Conservation (phyloP, 768 basidiomycete species). For the Calocybe indica region DNA sequence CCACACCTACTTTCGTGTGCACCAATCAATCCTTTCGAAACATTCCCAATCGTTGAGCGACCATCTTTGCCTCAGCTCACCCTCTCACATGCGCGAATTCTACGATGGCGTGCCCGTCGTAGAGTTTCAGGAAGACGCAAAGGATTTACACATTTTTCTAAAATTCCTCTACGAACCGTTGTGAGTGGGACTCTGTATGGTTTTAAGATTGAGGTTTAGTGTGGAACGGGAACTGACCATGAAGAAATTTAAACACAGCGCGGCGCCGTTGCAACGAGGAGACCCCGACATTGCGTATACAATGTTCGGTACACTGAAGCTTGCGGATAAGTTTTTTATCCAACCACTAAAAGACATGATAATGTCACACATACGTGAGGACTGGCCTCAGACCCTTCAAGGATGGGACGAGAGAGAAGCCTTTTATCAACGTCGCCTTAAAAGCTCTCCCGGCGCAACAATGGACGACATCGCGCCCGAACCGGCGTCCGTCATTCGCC, state of each 20-base stretch:
- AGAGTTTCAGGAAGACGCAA: constrained; percentile 19
- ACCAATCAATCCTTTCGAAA: constrained; percentile 21
- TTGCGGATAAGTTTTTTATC: constrained; percentile 19
- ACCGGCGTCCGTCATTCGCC: constrained; percentile 16
- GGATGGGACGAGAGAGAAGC: constrained; percentile 19
- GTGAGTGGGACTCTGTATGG: constrained; percentile 7
- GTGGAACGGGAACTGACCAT: no score
- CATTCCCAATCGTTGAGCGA: constrained; percentile 20
- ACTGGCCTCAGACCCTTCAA: constrained; percentile 17
- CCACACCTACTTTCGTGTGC: constrained; percentile 19
- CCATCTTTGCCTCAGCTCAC: constrained; percentile 13
- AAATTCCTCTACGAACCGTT: constrained; percentile 22
- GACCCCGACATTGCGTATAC: constrained; percentile 19
- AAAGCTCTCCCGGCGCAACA: constrained; percentile 9
- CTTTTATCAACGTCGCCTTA: constrained; percentile 16
- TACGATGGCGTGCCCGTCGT: constrained; percentile 19
- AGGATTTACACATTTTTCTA: constrained; percentile 17
- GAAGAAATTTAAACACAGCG: constrained; percentile 7
- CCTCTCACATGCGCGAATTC: constrained; percentile 11
- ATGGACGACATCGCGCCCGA: constrained; percentile 22
- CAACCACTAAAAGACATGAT: constrained; percentile 18
- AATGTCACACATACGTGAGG: constrained; percentile 17
- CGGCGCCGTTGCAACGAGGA: constrained; percentile 18
- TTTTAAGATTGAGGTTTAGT: no score
- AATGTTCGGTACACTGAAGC: constrained; percentile 17